Base-by-base conservation (phyloP, 176 grass and related monocot species). In the Eleusine indica region DNA sequence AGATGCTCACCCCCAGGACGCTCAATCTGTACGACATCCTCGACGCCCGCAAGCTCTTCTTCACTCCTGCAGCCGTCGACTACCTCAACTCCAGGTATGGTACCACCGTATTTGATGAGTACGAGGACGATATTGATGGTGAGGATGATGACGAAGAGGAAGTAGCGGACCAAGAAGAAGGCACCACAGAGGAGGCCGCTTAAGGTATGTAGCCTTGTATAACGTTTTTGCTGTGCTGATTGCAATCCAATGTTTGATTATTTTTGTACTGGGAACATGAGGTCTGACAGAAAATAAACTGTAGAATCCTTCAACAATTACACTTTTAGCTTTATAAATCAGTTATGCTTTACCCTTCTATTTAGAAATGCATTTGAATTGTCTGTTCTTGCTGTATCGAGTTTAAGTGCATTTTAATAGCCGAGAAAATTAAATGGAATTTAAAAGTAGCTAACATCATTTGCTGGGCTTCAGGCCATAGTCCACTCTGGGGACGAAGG, bases 1-100 rank as follows among this genome's bases (percentile, higher is more conserved):
- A 99, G 68, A 89, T 99, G 89, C 87, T 99, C 6, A 99, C 91
- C 13, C 96, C 96, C 22, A 93, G 96, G 80, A 99, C 91, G 70
- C 91, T 99, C 56, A 99, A 96, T 82, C 81, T 99, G 14, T 96
- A 94, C 46, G 93, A 99, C 53, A 94, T 96, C 75, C 93, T 99
- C 10, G 89, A 97, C 43, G 72, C 89, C 0, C 86, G 88, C 47
- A 99, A 96, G 63, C 88, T 96, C 9, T 89, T 99, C 61, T 91
- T 99, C 81, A 96, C 93, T 51, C 86, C 79, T 18, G 79, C 91
- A 1, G 87, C 93, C 38, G 25, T 99, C 3, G 84, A 94, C 21
- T 96, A 96, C 78, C 93, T 99, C 77, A 99, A 99, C 65, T 91
- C 90, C n/a, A 92, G 84, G 86, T 96, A 99, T 2, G 93, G 93